Conservation (phyloP, 768 basidiomycete species). For the Podaxis sp. region DNA sequence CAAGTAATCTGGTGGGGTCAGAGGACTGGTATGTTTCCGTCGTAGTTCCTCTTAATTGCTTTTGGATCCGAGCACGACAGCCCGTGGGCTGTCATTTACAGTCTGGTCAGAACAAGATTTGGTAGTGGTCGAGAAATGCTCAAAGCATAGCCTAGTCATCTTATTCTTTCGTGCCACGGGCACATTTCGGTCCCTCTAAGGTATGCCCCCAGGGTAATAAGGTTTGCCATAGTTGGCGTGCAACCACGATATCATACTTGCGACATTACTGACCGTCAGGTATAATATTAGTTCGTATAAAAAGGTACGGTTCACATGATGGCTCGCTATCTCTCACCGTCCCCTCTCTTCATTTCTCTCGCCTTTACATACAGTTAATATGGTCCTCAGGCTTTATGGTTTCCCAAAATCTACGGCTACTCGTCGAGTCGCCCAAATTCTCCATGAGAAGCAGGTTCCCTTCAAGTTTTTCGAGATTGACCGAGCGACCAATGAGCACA, state of each 20-base stretch:
- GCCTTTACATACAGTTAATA: constrained; percentile 13
- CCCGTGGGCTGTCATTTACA: too few species aligned
- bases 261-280: neutral
- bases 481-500: constrained; percentile 41
- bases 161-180: neutral
- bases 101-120: too few species aligned
- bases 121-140: too few species aligned
- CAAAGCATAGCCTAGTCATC: neutral
- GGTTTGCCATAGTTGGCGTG: neutral
- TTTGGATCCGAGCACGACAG: too few species aligned
- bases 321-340: neutral
- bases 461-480: constrained; percentile 48
- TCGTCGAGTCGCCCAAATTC: constrained; percentile 43
- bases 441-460: constrained; percentile 53
- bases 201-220: neutral
- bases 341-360: neutral
- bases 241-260: neutral
- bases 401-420: constrained; percentile 37
- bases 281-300: neutral
- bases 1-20: too few species aligned
- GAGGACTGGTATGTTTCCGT: too few species aligned
- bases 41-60: too few species aligned
- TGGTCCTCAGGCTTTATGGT: constrained; percentile 45
- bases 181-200: neutral
- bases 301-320: neutral